Percentiles rank a stretch among this genome's conserved stretches.
These are phyloP conservation scores for Tulasnella sp. DNA, from an alignment of 768 basidiomycete species.

Conservation along the genomic window DNA sequence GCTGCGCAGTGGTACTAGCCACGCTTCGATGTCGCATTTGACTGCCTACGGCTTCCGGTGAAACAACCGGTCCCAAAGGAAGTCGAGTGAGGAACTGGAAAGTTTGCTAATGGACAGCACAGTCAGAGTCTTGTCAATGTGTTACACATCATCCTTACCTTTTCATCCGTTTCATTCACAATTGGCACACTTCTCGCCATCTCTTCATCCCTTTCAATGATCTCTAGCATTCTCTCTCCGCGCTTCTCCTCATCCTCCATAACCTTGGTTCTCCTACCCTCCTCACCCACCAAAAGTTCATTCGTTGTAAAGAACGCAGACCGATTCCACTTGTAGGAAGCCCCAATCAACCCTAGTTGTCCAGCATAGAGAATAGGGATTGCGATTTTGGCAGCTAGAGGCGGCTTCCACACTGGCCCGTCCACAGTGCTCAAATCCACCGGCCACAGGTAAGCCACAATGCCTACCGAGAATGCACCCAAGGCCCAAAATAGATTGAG, in stretches of 20 bases:
- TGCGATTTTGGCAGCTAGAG: neutral
- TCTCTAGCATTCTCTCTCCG: neutral
- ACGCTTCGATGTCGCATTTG: neutral
- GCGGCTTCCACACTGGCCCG: neutral
- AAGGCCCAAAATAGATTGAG: conserved; percentile 10
- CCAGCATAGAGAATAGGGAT: neutral
- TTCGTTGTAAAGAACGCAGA: conserved; percentile 9
- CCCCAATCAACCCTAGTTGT: conserved; percentile 3
- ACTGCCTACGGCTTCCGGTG: neutral
- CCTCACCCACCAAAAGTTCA: conserved; percentile 7
- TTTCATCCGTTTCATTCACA: neutral
- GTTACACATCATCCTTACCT: no score
- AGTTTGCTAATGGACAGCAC: neutral
- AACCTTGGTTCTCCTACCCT: neutral
- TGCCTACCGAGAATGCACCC: conserved; percentile 6
- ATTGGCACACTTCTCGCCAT: neutral
- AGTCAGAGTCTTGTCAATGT: neutral
- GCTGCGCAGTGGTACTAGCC: neutral
- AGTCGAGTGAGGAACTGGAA: neutral
- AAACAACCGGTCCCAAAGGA: neutral
- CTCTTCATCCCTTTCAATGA: neutral
- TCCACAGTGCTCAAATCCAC: neutral
- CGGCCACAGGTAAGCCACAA: conserved; percentile 13
- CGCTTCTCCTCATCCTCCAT: conserved; percentile 10
- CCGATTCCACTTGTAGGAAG: conserved; percentile 7